Evolutionary conservation across 257 asterid species (phyloP).

Genomic region (Gardenia jasminoides): DNA sequence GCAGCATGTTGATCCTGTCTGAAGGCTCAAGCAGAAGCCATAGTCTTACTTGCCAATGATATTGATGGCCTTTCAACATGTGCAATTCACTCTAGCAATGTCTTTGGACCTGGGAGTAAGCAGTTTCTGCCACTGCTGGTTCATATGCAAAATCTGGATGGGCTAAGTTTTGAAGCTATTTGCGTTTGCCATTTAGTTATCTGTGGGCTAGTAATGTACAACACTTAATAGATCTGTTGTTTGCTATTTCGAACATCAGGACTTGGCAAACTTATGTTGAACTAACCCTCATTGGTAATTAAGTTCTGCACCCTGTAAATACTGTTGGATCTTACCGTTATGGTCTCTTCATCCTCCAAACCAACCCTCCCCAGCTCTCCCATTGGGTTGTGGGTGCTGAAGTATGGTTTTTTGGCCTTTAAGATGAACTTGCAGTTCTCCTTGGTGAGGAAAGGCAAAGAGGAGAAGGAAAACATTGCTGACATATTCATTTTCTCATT

Average conservation of each 20-base stretch:
- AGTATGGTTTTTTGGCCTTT: neutral
- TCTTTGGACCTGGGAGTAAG: constrained; percentile 80
- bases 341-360: neutral
- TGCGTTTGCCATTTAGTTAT: constrained; percentile 1
- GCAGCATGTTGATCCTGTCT: constrained; percentile 70
- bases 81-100: constrained; percentile 68
- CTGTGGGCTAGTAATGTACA: neutral
- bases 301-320: neutral
- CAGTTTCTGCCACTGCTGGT: constrained; percentile 57
- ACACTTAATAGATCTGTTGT: neutral
- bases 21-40: constrained; percentile 87
- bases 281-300: neutral
- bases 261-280: neutral
- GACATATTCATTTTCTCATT: neutral
- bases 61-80: constrained; percentile 79
- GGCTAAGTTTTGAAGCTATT: constrained; percentile 71
- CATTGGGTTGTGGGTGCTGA: neutral
- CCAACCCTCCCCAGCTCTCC: neutral
- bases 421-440: neutral
- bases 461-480: neutral
- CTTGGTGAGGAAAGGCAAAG: neutral
- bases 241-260: neutral
- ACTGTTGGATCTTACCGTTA: neutral
- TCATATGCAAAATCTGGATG: constrained; percentile 59
- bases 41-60: constrained; percentile 67